Evolutionary conservation across 257 asterid genomes (phyloP).

Genomic region (Solanum tarapatanum): DNA sequence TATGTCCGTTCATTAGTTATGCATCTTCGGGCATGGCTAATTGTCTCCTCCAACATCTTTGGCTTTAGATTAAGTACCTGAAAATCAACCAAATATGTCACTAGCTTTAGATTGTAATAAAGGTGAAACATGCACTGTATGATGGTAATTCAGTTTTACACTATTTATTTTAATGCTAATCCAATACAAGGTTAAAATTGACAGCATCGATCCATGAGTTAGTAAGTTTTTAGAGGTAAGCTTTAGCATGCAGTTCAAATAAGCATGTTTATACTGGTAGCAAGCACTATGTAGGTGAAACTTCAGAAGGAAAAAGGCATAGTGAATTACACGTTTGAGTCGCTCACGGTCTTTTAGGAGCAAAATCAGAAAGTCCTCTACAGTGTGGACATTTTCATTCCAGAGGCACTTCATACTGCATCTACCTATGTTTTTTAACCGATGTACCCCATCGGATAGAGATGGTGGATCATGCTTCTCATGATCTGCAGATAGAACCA

Average conservation of each 20-base stretch:
- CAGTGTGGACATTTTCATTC: constrained; percentile 11
- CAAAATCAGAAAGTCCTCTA: constrained; percentile 39
- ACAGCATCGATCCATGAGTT: background rate
- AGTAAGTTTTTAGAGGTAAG: background rate
- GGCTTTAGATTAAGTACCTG: constrained; percentile 24
- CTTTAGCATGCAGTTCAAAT: background rate
- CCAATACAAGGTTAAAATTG: background rate
- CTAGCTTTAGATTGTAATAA: background rate
- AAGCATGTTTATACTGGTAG: background rate
- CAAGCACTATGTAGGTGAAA: background rate
- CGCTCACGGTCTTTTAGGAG: constrained; percentile 23
- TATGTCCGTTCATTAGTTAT: constrained; percentile 12
- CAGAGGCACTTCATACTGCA: constrained; percentile 20
- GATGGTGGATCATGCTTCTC: constrained; percentile 29
- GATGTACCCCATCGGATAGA: constrained; percentile 33
- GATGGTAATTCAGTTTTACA: background rate
- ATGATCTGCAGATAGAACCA: constrained; percentile 32
- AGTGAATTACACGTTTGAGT: constrained; percentile 32
- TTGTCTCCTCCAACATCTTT: constrained; percentile 24
- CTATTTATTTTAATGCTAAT: background rate
- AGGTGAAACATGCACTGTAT: background rate
- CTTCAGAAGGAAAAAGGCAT: background rate
- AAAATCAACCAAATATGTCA: background rate
- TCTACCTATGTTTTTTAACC: constrained; percentile 19
- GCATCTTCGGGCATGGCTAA: constrained; percentile 44